Evolutionary conservation across 2,329 filamentous ascomycete genomes (phyloP), one percentile per base, ranked within the genome.

Genomic region (Stenocarpella maydis): DNA sequence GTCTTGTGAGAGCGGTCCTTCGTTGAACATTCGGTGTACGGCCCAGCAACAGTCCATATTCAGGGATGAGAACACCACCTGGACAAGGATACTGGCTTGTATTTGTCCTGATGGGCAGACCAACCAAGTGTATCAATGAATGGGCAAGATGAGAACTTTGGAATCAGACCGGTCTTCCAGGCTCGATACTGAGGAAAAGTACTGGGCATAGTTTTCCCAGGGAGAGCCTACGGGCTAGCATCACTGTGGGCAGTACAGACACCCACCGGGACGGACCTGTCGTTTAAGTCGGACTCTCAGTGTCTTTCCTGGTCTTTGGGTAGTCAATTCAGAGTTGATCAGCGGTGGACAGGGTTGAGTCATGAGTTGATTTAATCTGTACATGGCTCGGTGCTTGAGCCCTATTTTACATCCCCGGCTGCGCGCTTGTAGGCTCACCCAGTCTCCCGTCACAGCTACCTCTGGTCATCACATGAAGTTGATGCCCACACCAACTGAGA

Each of bases 401-500:
- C 31, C 15, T 28, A 50, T 67, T n/a, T 34, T 58, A 67, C 65
- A 67, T 26, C 52, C 53, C 6, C 31, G 31, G 6, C 10, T n/a
- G 39, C 17, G 1, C 12, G 21, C 19, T 58, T 1, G 19, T 31
- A 17, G 1, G n/a, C 24, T 19, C 24, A 31, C 3, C 37, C 19
- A 24, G 45, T 49, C 12, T 34, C 39, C 4, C 5, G 1, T 8
- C 34, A 2, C 37, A 41, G 10, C n/a, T 10, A 19, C 17, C 15
- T 15, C 7, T 24, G n/a, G 31, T 19, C 6, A 47, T 74, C 92
- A 98, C 86, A 98, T 82, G 79, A 99, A 98, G 82, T 93, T 97
- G 77, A 99, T 94, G 61, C 96, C 96, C 49, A 99, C 93, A n/a
- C 96, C 96, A 75, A 99, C 91, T 79, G 96, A 94, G 72, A 99